A percentile compares a stretch with the other conserved stretches of the same genome.
Evolutionary conservation across 2,329 filamentous ascomycete species (phyloP).

Genomic region (Hypoxylon sp.): DNA sequence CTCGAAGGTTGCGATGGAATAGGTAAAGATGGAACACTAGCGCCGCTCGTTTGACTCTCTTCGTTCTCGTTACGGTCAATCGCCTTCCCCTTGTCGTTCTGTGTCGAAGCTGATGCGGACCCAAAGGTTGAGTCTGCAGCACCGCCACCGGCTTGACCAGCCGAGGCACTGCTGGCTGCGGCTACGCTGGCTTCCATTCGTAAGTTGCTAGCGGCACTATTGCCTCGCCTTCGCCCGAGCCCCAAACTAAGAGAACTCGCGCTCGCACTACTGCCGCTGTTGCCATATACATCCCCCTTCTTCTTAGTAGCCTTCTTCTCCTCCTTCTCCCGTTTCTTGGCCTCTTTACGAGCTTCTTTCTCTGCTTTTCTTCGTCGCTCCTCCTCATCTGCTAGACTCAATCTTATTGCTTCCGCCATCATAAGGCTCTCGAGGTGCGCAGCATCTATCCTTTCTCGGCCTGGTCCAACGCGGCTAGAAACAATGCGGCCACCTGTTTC

Average conservation of each 20-base stretch:
- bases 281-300: slow-evolving; percentile 60
- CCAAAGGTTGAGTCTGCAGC: slow-evolving; percentile 42
- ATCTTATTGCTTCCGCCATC: slow-evolving; percentile 95
- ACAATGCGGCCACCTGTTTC: slow-evolving; percentile 56
- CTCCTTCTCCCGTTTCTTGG: slow-evolving; percentile 88
- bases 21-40: slow-evolving; percentile 59
- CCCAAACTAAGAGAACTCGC: slow-evolving; percentile 76
- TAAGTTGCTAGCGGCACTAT: slow-evolving; percentile 72
- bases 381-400: slow-evolving; percentile 93
- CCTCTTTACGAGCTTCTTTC: slow-evolving; percentile 84
- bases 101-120: slow-evolving; percentile 55
- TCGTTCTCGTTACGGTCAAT: slow-evolving; percentile 69
- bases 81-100: slow-evolving; percentile 76
- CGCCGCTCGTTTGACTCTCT: slow-evolving; percentile 49
- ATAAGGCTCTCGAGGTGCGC: slow-evolving; percentile 94
- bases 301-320: slow-evolving; percentile 84
- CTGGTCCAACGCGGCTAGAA: slow-evolving; percentile 49
- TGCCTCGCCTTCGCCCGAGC: slow-evolving; percentile 70
- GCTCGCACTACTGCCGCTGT: slow-evolving; percentile 66
- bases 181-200: slow-evolving; percentile 69
- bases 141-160: slow-evolving; percentile 52
- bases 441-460: slow-evolving; percentile 55
- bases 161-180: slow-evolving; percentile 58
- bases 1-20: slow-evolving; percentile 67
- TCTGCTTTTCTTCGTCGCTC: slow-evolving; percentile 90